A percentile compares a stretch with the other conserved stretches of the same genome.
phyloP scores from a whole-genome alignment of 2,329 filamentous ascomycete genomes.

The Aspergillus pseudonomiae region DNA sequence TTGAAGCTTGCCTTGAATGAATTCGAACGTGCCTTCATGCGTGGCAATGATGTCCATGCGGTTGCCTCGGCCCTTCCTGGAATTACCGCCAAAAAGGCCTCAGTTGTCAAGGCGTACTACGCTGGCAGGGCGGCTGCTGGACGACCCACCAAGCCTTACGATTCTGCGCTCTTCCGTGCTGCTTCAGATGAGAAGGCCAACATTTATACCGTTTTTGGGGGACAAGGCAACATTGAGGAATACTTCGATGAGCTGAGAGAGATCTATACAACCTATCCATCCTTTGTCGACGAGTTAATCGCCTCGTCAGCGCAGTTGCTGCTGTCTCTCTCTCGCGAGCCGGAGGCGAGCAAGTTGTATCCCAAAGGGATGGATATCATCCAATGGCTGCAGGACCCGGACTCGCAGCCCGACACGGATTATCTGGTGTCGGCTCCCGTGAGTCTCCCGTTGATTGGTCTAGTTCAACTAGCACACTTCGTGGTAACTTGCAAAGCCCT shows the following conservation, averaged over 20 bases:
- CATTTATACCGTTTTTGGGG: constrained; percentile 93
- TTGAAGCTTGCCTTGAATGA: constrained; percentile 91
- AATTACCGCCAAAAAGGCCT: constrained; percentile 88
- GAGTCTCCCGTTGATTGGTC: constrained; percentile 91
- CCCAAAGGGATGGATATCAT: constrained; percentile 95
- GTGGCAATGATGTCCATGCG: constrained; percentile 94
- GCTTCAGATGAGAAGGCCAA: constrained; percentile 80
- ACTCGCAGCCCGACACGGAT: constrained; percentile 88
- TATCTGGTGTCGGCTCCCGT: constrained; percentile 94
- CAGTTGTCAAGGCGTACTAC: constrained; percentile 90
- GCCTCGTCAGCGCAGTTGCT: constrained; percentile 80
- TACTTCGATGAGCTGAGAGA: constrained; percentile 98
- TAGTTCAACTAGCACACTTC: constrained; percentile 95
- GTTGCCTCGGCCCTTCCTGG: constrained; percentile 83
- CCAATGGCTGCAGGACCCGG: constrained; percentile 86
- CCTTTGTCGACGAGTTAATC: constrained; percentile 86
- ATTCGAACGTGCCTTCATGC: constrained; percentile 92
- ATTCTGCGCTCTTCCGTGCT: constrained; percentile 89
- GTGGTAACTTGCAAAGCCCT: constrained; percentile 90
- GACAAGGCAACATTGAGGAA: constrained; percentile 98
- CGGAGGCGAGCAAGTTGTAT: constrained; percentile 91
- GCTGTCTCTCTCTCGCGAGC: constrained; percentile 79
- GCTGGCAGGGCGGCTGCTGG: constrained; percentile 81
- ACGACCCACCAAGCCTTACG: constrained; percentile 84
- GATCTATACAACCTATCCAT: constrained; percentile 86